Base-by-base conservation (phyloP, 1,284 basidiomycete genomes). In the Cutaneotrichosporon sp. region DNA sequence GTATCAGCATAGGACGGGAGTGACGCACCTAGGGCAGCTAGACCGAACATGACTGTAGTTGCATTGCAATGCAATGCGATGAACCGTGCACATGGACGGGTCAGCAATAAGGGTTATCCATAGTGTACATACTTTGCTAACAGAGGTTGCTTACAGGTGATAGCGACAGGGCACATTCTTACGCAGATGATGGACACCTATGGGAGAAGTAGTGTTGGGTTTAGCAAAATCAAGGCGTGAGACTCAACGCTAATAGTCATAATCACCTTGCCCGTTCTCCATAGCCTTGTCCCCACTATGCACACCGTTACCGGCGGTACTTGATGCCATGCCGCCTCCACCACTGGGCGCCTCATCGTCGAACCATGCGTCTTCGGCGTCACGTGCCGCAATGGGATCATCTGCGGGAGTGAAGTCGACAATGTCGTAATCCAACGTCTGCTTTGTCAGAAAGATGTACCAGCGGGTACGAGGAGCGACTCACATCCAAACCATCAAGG, bases 241-340 rank as follows among this genome's bases (percentile, higher is more conserved):
- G n/a, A n/a, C n/a, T n/a, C n/a, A n/a, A n/a, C n/a, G 22, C 55
- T 53, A 75, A 49, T 75, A 75, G 54, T 75, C 73, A 51, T 74
- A 75, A 29, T 75, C 72, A 3, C 68, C 72, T 41, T 63, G 57
- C 1, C 71, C 71, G 48, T 71, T 72, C 57, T 72, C 60, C 32
- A 24, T 52, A 11, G 20, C 44, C 46, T 51, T 52, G 38, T 24
- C 20, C 10, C 52, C 39, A 22, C 24, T 22, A 12, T 39, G 24
- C 32, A 26, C 42, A 5, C 51, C 52, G 43, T 50, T 51, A 7
- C 52, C 48, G 7, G 27, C 32, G 24, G 20, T 11, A 31, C 24
- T 26, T 27, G 25, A 16, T 11, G 25, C 41, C n/a, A n/a, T n/a
- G n/a, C 43, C 52, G 1, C 59, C 57, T 7, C 58, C 64, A 5